Evolutionary conservation across 345 rosid genomes (phyloP).

Genomic region (Fremontodendron californicum): DNA sequence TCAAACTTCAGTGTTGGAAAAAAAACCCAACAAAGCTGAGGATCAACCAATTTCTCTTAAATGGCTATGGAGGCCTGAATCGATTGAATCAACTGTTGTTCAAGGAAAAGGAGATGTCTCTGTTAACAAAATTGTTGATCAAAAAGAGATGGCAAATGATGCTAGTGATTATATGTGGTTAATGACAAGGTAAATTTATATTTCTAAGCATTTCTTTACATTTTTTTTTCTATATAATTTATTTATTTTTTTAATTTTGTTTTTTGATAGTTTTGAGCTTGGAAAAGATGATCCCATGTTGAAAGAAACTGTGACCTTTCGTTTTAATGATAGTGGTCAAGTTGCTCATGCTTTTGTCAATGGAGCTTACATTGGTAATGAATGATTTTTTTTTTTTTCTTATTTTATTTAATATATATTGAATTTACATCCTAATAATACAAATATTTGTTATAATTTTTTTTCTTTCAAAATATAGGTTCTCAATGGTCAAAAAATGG

Average conservation of each 20-base stretch:
- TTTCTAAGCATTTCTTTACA: neutral
- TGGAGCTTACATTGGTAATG: slow-evolving; percentile 32
- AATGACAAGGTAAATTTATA: slow-evolving; percentile 13
- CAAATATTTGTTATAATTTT: too few species aligned
- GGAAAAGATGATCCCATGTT: slow-evolving; percentile 11
- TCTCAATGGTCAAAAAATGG: neutral
- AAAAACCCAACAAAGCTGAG: slow-evolving; percentile 23
- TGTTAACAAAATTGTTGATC: slow-evolving; percentile 33
- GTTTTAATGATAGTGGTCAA: slow-evolving; percentile 30
- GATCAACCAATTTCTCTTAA: slow-evolving; percentile 29
- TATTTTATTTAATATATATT: too few species aligned
- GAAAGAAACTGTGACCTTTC: slow-evolving; percentile 21
- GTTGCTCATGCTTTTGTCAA: slow-evolving; percentile 41
- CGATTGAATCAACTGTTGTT: slow-evolving; percentile 13
- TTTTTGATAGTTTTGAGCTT: slow-evolving; percentile 24
- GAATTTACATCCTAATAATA: too few species aligned
- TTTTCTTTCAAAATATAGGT: slow-evolving; percentile 7
- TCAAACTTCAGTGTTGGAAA: slow-evolving; percentile 48
- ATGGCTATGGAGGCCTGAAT: slow-evolving; percentile 68
- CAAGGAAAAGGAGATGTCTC: slow-evolving; percentile 34
- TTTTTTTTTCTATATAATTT: neutral
- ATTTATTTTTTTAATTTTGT: neutral
- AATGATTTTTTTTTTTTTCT: too few species aligned
- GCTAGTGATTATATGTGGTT: slow-evolving; percentile 45
- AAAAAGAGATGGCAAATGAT: neutral